A percentile compares a stretch with the other conserved stretches of the same genome.
Conservation (phyloP, 139 green algal genomes). For the Coelastrella sp. region DNA sequence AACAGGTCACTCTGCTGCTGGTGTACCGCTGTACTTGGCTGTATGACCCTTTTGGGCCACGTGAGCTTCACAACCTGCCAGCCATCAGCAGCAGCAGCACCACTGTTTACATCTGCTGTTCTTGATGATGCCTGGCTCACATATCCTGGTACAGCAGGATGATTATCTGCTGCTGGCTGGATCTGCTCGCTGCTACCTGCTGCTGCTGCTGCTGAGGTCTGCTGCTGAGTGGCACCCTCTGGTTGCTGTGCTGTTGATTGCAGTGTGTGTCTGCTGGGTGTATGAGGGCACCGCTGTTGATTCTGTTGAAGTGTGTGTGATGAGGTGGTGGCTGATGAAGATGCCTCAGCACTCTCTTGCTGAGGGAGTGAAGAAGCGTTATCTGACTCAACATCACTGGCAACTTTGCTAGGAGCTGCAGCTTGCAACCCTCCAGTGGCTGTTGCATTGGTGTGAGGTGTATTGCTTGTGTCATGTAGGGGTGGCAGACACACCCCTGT, state of each 20-base stretch:
- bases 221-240: conserved; percentile 5
- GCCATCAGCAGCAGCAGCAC: neutral
- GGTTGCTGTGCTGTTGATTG: neutral
- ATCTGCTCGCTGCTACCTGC: neutral
- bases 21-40: neutral
- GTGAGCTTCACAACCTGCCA: conserved; percentile 13
- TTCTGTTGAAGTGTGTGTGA: too few species aligned
- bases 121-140: neutral
- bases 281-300: too few species aligned
- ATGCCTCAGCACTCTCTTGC: too few species aligned
- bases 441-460: too few species aligned
- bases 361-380: too few species aligned
- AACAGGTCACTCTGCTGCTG: conserved; percentile 15
- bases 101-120: neutral
- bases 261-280: neutral
- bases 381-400: too few species aligned
- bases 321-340: too few species aligned
- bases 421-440: too few species aligned
- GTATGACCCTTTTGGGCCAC: neutral
- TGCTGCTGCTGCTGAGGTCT: neutral
- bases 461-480: too few species aligned
- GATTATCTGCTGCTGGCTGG: neutral
- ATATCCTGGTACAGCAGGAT: neutral
- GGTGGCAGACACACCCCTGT: too few species aligned
- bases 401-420: too few species aligned